These are phyloP conservation scores for Stentor coeruleus DNA, from an alignment of 73 alveolate species.

Conservation along the genomic window DNA sequence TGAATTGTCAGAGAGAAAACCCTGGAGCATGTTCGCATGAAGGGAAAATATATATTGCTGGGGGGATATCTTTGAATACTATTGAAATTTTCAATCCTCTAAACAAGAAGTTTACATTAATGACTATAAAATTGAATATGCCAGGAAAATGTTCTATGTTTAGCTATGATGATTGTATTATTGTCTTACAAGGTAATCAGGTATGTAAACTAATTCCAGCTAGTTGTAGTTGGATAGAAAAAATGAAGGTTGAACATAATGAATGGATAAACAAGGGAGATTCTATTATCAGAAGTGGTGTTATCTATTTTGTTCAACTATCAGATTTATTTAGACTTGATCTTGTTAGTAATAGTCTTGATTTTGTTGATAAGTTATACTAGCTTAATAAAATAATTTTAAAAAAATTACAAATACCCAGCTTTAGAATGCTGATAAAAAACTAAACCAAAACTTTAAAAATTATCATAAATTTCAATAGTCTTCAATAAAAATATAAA, in stretches of 20 bases:
- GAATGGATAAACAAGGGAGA: neutral
- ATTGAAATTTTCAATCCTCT: neutral
- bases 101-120: neutral
- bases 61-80: neutral
- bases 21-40: neutral
- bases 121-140: neutral
- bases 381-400: too few species aligned
- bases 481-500: too few species aligned
- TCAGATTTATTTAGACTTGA: neutral
- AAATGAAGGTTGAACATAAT: neutral
- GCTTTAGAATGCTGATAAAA: too few species aligned
- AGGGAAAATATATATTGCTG: slow-evolving; percentile 5
- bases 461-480: too few species aligned
- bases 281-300: neutral
- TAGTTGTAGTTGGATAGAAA: neutral
- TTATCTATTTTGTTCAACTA: neutral
- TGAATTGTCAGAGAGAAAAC: neutral
- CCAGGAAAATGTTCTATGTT: slow-evolving; percentile 17
- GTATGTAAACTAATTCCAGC: neutral
- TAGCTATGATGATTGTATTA: neutral
- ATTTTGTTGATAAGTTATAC: too few species aligned
- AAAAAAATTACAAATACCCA: too few species aligned
- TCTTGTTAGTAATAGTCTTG: neutral
- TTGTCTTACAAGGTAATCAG: neutral
- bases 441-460: too few species aligned